These are phyloP conservation scores for Paecilomyces dactylethromorphus DNA, from an alignment of 2,329 filamentous ascomycete genomes.

Conservation along the genomic window DNA sequence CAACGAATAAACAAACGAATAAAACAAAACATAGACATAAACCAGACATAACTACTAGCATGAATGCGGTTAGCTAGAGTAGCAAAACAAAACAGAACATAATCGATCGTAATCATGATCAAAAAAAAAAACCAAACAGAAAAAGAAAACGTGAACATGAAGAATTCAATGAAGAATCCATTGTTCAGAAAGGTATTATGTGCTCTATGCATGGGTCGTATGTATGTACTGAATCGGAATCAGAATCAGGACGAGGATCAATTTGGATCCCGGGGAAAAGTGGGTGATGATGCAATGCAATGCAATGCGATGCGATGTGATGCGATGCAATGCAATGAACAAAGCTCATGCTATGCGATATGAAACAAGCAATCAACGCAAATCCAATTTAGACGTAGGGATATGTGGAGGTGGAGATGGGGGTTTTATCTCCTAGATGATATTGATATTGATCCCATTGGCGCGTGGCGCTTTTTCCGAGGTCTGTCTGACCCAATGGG, in stretches of 20 bases:
- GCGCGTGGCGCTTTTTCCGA: too few species aligned
- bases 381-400: neutral
- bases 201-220: neutral
- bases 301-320: too few species aligned
- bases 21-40: neutral
- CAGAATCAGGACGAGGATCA: neutral
- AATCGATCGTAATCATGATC: too few species aligned
- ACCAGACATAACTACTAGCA: neutral
- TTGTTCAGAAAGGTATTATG: neutral
- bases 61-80: too few species aligned
- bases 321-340: neutral
- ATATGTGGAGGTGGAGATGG: neutral
- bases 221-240: neutral
- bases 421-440: too few species aligned
- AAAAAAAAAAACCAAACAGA: neutral
- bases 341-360: neutral
- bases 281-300: neutral
- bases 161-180: neutral
- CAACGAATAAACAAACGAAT: slow-evolving; percentile 4
- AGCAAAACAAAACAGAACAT: neutral
- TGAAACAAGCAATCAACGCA: neutral
- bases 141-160: neutral
- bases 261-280: neutral
- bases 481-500: too few species aligned
- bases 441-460: too few species aligned